Evolutionary conservation across 1,284 basidiomycete species (phyloP), one percentile per base, ranked within the genome.

Genomic region (Ustilago trichophora): DNA sequence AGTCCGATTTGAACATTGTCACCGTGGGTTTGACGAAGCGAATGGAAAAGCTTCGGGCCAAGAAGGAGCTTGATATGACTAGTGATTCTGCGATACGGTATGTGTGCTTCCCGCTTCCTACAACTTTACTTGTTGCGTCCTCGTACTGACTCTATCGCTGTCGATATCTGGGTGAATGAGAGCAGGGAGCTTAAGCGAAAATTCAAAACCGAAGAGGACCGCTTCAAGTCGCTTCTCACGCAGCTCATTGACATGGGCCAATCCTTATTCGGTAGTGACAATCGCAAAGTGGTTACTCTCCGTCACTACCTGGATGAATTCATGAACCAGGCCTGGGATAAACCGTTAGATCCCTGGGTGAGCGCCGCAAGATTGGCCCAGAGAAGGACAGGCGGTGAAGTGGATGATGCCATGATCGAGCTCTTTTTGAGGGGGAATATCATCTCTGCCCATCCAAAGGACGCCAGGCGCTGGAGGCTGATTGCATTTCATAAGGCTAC

Each of bases 391-490:
- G 56, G 46, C 2, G 50, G 53, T 1, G 56, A 60, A 22, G 58
- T 68, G 29, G 65, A 68, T 43, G 65, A 68, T 50, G 57, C 65
- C n/a, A 68, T 68, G 53, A 68, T 68, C 13, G 57, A 68, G 38
- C 32, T 68, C n/a, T 62, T 68, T 24, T 26, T 68, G 10, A 46
- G 65, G 15, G 65, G 58, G 4, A 68, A 68, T 24, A 49, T 68
- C 21, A 49, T 68, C 16, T 45, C 62, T 0, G 40, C 58, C 3
- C 65, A 68, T 34, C 58, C 65, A 9, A 68, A 62, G 32, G 65
- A 68, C 34, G 45, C 49, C 13, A 48, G 65, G 12, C 27, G 41
- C 15, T 68, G 65, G 65, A 49, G 54, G 26, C 22, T 68, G 11
- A 58, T 68, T 0, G 58, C 45, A 1, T 68, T 68, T 45, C 65